These are phyloP conservation scores for Cutaneotrichosporon mucoides DNA, from an alignment of 1,284 basidiomycete species.

Conservation along the genomic window DNA sequence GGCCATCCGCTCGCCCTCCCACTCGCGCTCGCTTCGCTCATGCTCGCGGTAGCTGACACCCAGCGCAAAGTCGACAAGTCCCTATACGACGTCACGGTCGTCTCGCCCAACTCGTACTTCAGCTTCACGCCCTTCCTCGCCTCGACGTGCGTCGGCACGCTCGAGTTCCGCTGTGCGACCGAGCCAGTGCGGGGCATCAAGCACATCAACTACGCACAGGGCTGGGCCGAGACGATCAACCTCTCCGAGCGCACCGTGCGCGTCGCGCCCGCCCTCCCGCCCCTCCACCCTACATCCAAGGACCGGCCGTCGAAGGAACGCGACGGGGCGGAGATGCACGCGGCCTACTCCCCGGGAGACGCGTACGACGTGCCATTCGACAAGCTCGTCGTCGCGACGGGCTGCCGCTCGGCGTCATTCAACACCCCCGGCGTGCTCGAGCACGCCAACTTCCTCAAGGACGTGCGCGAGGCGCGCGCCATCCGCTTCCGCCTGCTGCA, in stretches of 20 bases:
- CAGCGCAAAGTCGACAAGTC: slow-evolving; percentile 37
- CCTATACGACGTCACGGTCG: slow-evolving; percentile 55
- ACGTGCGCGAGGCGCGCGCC: slow-evolving; percentile 71
- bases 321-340: slow-evolving; percentile 45
- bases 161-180: slow-evolving; percentile 73
- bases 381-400: slow-evolving; percentile 77
- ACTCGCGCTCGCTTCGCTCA: too few relatives aligned
- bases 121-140: slow-evolving; percentile 78
- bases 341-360: slow-evolving; percentile 17
- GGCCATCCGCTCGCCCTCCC: too few relatives aligned
- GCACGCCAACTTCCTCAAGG: slow-evolving; percentile 75
- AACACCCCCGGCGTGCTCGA: slow-evolving; percentile 63
- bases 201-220: slow-evolving; percentile 44
- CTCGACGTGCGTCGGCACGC: slow-evolving; percentile 71
- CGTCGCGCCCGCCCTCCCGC: slow-evolving; percentile 35
- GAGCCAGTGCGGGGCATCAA: slow-evolving; percentile 62
- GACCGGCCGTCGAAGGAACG: slow-evolving; percentile 4
- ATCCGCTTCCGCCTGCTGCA: slow-evolving; percentile 71
- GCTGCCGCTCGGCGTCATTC: slow-evolving; percentile 72
- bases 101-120: slow-evolving; percentile 74
- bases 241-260: slow-evolving; percentile 60
- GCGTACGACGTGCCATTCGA: slow-evolving; percentile 65
- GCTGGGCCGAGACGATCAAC: slow-evolving; percentile 54
- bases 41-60: not conserved
- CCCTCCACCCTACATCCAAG: slow-evolving; percentile 12